Percentiles rank a stretch among this genome's conserved stretches.
These are phyloP conservation scores for Cryptococcus deneoformans DNA, from an alignment of 1,284 basidiomycete genomes.

Conservation along the genomic window DNA sequence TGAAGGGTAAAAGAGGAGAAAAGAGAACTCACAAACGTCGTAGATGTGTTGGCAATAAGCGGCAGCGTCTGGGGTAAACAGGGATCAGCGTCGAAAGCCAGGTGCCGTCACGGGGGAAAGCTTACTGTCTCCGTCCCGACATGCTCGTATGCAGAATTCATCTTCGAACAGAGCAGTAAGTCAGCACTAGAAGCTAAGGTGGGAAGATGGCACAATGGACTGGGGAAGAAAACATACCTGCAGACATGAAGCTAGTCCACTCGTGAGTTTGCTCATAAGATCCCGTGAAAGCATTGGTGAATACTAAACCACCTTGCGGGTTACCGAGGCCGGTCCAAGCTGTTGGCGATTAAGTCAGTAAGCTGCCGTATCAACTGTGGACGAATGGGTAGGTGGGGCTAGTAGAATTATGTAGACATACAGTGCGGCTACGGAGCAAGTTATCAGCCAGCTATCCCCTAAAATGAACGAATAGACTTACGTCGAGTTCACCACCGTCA, in stretches of 20 bases:
- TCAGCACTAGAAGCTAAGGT: background rate
- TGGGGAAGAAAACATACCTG: conserved; percentile 12
- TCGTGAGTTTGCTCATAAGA: conserved; percentile 39
- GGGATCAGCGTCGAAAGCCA: too few species aligned
- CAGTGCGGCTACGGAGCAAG: conserved; percentile 20
- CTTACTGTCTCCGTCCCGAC: conserved; percentile 55
- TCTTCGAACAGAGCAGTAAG: conserved; percentile 15
- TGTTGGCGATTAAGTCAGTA: conserved; percentile 7
- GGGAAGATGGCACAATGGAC: background rate
- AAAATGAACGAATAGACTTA: conserved; percentile 10
- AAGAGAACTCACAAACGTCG: conserved; percentile 50
- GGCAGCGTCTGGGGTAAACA: conserved; percentile 50
- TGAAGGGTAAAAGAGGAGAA: background rate
- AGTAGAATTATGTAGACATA: conserved; percentile 2
- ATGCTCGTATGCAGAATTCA: conserved; percentile 72
- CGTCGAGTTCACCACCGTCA: conserved; percentile 52
- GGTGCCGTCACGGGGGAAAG: background rate
- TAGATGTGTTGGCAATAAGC: conserved; percentile 65
- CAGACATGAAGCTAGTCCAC: conserved; percentile 43
- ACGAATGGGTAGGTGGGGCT: background rate
- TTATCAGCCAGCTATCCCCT: too few species aligned
- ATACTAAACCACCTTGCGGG: conserved; percentile 62
- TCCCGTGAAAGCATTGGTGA: conserved; percentile 64
- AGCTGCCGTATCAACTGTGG: background rate
- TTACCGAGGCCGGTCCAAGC: conserved; percentile 53